Conservation (phyloP, 2,329 filamentous ascomycete species). For the Trichoderma oligosporum region DNA sequence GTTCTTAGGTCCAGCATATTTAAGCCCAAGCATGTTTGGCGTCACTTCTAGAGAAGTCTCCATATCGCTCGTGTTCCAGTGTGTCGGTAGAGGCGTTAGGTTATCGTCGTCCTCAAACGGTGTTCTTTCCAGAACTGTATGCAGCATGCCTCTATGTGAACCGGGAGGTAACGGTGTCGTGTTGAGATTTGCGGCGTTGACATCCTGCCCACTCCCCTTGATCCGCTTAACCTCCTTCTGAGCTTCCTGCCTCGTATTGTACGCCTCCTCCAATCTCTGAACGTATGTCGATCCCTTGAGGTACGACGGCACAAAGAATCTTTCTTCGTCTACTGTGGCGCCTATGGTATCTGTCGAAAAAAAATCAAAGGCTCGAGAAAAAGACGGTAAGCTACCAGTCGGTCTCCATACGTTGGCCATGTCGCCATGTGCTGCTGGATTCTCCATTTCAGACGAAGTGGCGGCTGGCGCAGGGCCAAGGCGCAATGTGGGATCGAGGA, state of each 20-base stretch:
- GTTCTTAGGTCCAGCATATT: conserved; percentile 48
- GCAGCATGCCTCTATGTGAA: conserved; percentile 71
- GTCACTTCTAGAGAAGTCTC: conserved; percentile 69
- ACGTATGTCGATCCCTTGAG: conserved; percentile 74
- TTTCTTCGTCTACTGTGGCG: conserved; percentile 36
- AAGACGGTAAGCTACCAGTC: conserved; percentile 38
- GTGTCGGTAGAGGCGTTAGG: conserved; percentile 68
- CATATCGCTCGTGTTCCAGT: conserved; percentile 80
- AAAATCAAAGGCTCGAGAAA: conserved; percentile 52
- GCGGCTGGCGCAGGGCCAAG: conserved; percentile 9
- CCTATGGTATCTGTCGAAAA: conserved; percentile 36
- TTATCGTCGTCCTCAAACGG: conserved; percentile 57
- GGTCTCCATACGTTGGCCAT: conserved; percentile 26
- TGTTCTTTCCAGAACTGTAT: conserved; percentile 77
- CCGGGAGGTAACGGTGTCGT: conserved; percentile 39
- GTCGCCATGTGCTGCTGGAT: conserved; percentile 29
- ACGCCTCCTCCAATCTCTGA: conserved; percentile 66
- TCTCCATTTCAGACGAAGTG: conserved; percentile 31
- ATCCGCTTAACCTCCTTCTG: conserved; percentile 43
- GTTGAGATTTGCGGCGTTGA: conserved; percentile 51
- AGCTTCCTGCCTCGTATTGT: conserved; percentile 56
- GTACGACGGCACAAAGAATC: conserved; percentile 82
- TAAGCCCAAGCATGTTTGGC: conserved; percentile 69
- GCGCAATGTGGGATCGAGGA: conserved; percentile 21
- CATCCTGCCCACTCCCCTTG: conserved; percentile 39